Conservation (phyloP, 345 rosid species). For the Lagerstroemia speciosa region DNA sequence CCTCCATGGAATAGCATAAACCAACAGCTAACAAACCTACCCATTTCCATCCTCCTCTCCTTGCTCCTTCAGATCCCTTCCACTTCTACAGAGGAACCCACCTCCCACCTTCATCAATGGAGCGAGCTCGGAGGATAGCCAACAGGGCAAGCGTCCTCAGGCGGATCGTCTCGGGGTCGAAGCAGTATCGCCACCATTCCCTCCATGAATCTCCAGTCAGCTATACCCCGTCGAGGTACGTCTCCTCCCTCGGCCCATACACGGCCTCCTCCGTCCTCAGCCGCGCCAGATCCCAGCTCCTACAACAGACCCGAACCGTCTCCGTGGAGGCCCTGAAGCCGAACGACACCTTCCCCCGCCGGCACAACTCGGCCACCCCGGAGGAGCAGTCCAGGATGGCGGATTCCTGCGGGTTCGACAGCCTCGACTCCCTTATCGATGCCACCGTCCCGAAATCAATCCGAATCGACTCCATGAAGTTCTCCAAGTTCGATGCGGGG, state of each 20-base stretch:
- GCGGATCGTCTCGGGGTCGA: constrained; percentile 53
- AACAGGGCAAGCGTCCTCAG: constrained; percentile 61
- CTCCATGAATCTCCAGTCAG: constrained; percentile 19
- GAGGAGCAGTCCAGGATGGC: constrained; percentile 83
- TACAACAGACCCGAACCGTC: constrained; percentile 37
- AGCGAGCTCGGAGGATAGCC: constrained; percentile 83
- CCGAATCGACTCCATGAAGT: constrained; percentile 73
- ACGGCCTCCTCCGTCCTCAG: constrained; percentile 11
- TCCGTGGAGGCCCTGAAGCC: constrained; percentile 69
- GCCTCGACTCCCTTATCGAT: constrained; percentile 57
- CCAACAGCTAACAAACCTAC: constrained; percentile 12
- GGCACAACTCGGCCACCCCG: constrained; percentile 89
- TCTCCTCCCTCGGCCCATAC: constrained; percentile 64
- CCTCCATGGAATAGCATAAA: constrained; percentile 11
- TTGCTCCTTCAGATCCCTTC: background rate
- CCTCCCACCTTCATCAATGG: constrained; percentile 36
- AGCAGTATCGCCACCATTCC: constrained; percentile 28
- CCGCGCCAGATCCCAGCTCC: background rate
- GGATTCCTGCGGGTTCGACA: constrained; percentile 56
- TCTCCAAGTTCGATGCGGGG: constrained; percentile 78
- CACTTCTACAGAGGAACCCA: background rate
- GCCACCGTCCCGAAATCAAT: constrained; percentile 98
- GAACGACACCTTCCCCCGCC: constrained; percentile 79
- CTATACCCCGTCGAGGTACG: constrained; percentile 56
- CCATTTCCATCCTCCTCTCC: background rate